Base-by-base conservation (phyloP, 441 rosid species). In the Adansonia rubrostipa region DNA sequence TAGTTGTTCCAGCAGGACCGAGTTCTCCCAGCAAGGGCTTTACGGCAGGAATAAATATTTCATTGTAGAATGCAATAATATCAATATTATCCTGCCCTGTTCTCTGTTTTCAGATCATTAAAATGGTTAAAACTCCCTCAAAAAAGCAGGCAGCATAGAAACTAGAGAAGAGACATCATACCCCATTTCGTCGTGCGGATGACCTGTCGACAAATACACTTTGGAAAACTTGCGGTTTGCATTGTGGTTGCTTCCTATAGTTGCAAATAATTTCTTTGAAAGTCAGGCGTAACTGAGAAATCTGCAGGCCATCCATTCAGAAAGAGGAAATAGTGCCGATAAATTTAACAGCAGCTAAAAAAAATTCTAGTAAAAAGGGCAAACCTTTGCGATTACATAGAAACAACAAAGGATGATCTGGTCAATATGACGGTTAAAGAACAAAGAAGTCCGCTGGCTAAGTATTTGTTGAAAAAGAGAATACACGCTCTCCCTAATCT, bases 381-480 rank as follows among this genome's bases (percentile, higher is more conserved):
- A 81, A 78, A 92, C 98, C 97, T 96, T 92, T 17, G 97, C 95
- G 78, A 97, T 85, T 81, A 97, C 96, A 66, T 97, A 97, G 84
- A 97, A 91, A 90, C 98, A 97, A 81, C 99, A 93, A 17, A 94
- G 97, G 83, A 97, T 92, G 84, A 97, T 93, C 88, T 94, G 99
- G 83, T 97, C 99, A 75, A 97, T 93, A 75, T 97, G 99, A 44
- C 92, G 96, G 82, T 89, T 94, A 77, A 97, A 97, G 84, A 94
- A 94, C 80, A 94, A 91, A 79, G 90, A 85, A 13, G 98, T 90
- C 84, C 81, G 88, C 81, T 87, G 92, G 85, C 77, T 89, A 79
- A 97, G 96, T 77, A 94, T 88, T 82, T 84, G 92, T 80, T 94
- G 96, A 80, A 97, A 94, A 79, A 93, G 95, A 78, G 87, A 75